Evolutionary conservation across 352 stramenopile genomes (phyloP), one percentile per base, ranked within the genome.

Genomic region (Globisporangium recalcitrans): DNA sequence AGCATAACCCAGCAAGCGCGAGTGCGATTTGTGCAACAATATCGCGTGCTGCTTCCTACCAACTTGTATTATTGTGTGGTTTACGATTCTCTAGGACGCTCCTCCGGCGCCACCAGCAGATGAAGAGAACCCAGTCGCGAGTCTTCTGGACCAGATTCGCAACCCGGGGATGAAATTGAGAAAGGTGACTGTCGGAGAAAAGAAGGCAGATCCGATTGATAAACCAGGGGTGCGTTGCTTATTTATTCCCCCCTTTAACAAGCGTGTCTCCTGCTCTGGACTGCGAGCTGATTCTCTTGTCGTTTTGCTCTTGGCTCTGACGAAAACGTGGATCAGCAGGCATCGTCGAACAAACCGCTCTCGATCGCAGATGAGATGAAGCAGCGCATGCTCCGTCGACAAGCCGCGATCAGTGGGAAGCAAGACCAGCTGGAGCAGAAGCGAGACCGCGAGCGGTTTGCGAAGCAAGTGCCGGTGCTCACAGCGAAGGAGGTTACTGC

Each of bases 341-440:
- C 52, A 22, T 34, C 21, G 31, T 42, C 75, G 9, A 74, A 65
- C 19, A 84, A 88, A 42, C 82, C 81, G 8, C 58, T 91, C 34
- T 87, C 85, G 4, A 90, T 92, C 34, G 78, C 81, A 32, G 82
- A 95, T 51, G 79, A 93, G 71, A 88, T 95, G 73, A 87, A 90
- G 55, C 69, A 91, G 65, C 75, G 85, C 42, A 88, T 95, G 78
- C 67, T 79, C 13, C 86, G 86, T 51, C 81, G 84, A 1, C 75
- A 91, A 60, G 82, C 79, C 31, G 82, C 82, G 38, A 86, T 92
- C 67, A 93, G 86, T 65, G 86, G 86, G 51, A 93, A 93, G 55
- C 82, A 91, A 46, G 86, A 95, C 46, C 70, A 87, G 51, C 80
- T 93, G 61, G 84, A 95, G 60, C 84, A 93, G 44, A 74, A 81